Percentiles rank a stretch among this genome's conserved stretches.
These are phyloP conservation scores for Microcyclospora tardicrescens DNA, from an alignment of 2,329 filamentous ascomycete species.

Conservation along the genomic window DNA sequence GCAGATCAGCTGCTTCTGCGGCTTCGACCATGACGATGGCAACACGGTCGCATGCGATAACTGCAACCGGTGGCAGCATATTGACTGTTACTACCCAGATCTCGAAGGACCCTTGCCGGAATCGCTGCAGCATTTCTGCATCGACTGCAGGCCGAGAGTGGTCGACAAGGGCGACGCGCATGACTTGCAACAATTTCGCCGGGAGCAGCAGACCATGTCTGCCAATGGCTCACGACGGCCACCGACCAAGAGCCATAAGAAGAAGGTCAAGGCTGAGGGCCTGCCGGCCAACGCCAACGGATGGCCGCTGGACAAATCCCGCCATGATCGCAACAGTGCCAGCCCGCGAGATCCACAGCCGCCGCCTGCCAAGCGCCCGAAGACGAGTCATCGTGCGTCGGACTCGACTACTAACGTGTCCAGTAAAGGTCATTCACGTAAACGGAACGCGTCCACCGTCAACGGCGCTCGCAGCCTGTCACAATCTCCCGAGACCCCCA, in stretches of 20 bases:
- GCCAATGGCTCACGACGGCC: slow-evolving; percentile 51
- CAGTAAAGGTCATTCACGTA: slow-evolving; percentile 46
- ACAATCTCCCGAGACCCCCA: slow-evolving; percentile 45
- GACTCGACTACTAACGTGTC: slow-evolving; percentile 60
- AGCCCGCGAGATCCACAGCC: slow-evolving; percentile 35
- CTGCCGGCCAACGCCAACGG: slow-evolving; percentile 51
- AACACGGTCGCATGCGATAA: slow-evolving; percentile 92
- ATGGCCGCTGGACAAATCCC: slow-evolving; percentile 44
- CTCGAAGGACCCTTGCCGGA: slow-evolving; percentile 51
- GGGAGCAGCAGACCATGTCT: slow-evolving; percentile 39
- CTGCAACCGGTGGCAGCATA: slow-evolving; percentile 97
- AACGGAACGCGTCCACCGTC: slow-evolving; percentile 45
- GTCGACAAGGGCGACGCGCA: slow-evolving; percentile 64
- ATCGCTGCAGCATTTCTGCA: slow-evolving; percentile 61
- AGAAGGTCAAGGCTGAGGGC: slow-evolving; percentile 59
- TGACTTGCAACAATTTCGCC: slow-evolving; percentile 25
- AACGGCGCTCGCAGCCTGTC: slow-evolving; percentile 60
- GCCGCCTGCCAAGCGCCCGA: slow-evolving; percentile 65
- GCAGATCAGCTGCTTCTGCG: slow-evolving; percentile 96
- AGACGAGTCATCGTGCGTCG: slow-evolving; percentile 66
- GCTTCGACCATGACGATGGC: slow-evolving; percentile 87
- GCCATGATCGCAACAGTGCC: slow-evolving; percentile 41
- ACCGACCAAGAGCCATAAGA: slow-evolving; percentile 72
- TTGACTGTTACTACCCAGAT: slow-evolving; percentile 86
- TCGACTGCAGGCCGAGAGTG: slow-evolving; percentile 68